Evolutionary conservation across 805 yeast genomes (phyloP).

Genomic region (Candida ovalis): DNA sequence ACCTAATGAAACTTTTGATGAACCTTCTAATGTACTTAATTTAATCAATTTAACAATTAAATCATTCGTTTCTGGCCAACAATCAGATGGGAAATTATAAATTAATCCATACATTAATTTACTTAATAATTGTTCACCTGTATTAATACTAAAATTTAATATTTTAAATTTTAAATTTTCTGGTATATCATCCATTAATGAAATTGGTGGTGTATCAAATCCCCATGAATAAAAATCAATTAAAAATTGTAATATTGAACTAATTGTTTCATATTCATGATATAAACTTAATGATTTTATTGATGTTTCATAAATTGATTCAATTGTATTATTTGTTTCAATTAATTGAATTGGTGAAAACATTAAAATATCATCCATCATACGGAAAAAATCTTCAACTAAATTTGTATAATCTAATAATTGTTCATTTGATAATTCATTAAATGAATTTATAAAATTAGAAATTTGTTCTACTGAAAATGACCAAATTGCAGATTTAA

Average conservation of each 20-base stretch:
- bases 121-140: constrained; percentile 55
- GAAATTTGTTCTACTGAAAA: constrained; percentile 67
- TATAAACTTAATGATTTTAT: constrained; percentile 46
- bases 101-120: constrained; percentile 64
- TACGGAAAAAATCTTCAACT: constrained; percentile 81
- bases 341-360: constrained; percentile 60
- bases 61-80: constrained; percentile 71
- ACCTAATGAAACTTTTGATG: constrained; percentile 36
- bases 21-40: constrained; percentile 43
- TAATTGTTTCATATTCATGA: constrained; percentile 69
- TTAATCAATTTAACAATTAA: constrained; percentile 61
- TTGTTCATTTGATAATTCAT: constrained; percentile 20
- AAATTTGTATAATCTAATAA: constrained; percentile 52
- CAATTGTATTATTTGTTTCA: constrained; percentile 41
- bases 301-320: constrained; percentile 55
- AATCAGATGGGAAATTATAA: constrained; percentile 65
- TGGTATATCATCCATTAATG: constrained; percentile 58
- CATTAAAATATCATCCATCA: constrained; percentile 74
- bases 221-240: constrained; percentile 88
- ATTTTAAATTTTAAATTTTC: constrained; percentile 46
- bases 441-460: constrained; percentile 48
- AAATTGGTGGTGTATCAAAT: constrained; percentile 71
- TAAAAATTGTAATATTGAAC: constrained; percentile 67
- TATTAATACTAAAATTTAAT: constrained; percentile 41
- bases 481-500: constrained; percentile 63